Conservation (phyloP, 176 grass and related monocot genomes). For the Phyllostachys edulis region DNA sequence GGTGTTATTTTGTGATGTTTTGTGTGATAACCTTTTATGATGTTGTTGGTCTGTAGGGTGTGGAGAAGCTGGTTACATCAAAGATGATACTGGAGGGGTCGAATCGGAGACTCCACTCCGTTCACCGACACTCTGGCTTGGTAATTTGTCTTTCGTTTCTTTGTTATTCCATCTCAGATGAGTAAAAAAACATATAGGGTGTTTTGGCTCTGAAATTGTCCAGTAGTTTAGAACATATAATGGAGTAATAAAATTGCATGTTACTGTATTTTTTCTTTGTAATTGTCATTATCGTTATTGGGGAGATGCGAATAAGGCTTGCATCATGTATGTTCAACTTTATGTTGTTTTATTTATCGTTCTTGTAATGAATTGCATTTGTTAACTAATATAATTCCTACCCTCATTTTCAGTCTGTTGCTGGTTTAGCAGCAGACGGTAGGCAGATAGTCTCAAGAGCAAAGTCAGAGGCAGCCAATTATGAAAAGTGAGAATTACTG, state of each 20-base stretch:
- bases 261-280: background rate
- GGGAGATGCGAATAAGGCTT: background rate
- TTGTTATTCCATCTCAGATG: background rate
- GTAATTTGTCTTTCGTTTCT: conserved; percentile 30
- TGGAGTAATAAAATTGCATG: background rate
- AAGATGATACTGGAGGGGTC: conserved; percentile 79
- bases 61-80: conserved; percentile 74
- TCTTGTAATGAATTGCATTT: background rate
- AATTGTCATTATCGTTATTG: background rate
- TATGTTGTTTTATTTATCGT: background rate
- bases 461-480: conserved; percentile 74
- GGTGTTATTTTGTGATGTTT: background rate
- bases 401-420: conserved; percentile 49
- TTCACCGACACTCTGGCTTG: conserved; percentile 69
- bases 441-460: conserved; percentile 82
- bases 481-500: conserved; percentile 52
- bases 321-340: background rate
- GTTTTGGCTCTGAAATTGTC: background rate
- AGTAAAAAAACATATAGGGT: background rate
- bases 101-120: conserved; percentile 71
- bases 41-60: conserved; percentile 51
- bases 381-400: background rate
- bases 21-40: background rate
- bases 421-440: conserved; percentile 79
- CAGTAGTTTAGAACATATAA: background rate